A percentile compares a stretch with the other conserved stretches of the same genome.
Conservation (phyloP, 495 filamentous ascomycete genomes). For the Podospora anserina region DNA sequence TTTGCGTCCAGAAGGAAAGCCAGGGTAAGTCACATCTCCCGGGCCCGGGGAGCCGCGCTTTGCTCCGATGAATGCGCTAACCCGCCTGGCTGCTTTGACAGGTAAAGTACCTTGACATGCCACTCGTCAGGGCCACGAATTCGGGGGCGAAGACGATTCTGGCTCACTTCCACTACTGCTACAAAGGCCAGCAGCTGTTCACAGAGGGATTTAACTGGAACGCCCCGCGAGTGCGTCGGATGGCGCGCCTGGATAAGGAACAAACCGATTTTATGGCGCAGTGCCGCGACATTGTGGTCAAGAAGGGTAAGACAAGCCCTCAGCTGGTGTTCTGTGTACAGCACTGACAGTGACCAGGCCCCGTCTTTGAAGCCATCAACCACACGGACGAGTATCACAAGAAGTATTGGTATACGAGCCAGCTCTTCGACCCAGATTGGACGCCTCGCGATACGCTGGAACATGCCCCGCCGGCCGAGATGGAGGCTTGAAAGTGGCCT, state of each 20-base stretch:
- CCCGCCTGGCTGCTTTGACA: conserved; percentile 9
- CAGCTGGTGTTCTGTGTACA: not conserved
- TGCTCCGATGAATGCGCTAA: conserved; percentile 9
- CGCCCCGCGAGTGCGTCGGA: conserved; percentile 28
- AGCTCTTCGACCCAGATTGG: conserved; percentile 41
- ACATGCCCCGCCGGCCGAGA: conserved; percentile 29
- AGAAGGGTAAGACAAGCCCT: conserved; percentile 25
- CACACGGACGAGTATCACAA: conserved; percentile 33
- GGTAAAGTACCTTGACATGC: conserved; percentile 41
- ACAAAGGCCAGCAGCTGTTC: conserved; percentile 40
- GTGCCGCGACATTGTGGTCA: conserved; percentile 29
- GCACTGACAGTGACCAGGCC: conserved; percentile 18
- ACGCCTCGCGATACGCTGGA: conserved; percentile 37
- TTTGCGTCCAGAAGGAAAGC: conserved; percentile 31
- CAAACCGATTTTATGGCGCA: conserved; percentile 35
- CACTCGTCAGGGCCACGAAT: conserved; percentile 39
- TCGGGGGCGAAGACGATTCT: conserved; percentile 43
- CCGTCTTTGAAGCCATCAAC: conserved; percentile 29
- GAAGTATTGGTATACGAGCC: conserved; percentile 39
- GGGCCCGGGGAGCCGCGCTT: not conserved
- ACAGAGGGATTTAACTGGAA: conserved; percentile 34
- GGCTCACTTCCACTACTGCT: conserved; percentile 44
- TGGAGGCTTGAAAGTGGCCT: conserved; percentile 23
- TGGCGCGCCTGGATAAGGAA: conserved; percentile 37
- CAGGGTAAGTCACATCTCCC: conserved; percentile 20